A percentile compares a stretch with the other conserved stretches of the same genome.
phyloP scores from a whole-genome alignment of 257 asterid species.

The Gentiana straminea region DNA sequence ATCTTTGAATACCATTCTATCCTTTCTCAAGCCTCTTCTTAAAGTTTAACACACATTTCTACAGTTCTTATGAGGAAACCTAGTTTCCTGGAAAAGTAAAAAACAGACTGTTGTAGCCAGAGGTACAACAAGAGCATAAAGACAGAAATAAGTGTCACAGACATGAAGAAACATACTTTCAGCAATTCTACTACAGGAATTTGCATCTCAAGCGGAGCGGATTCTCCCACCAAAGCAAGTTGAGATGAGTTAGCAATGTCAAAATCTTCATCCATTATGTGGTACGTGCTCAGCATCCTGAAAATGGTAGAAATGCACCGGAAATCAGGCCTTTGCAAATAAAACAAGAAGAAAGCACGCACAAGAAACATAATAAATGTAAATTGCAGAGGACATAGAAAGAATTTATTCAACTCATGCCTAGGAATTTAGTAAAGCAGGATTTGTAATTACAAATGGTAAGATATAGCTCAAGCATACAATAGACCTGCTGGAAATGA shows the following conservation, averaged over 20 bases:
- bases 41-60: too few relatives aligned
- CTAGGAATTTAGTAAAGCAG: too few relatives aligned
- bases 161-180: constrained; percentile 45
- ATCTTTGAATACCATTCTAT: too few relatives aligned
- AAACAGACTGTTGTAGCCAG: constrained; percentile 1
- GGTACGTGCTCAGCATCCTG: constrained; percentile 91
- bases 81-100: too few relatives aligned
- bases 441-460: too few relatives aligned
- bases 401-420: too few relatives aligned
- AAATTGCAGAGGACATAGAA: too few relatives aligned
- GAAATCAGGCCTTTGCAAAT: constrained; percentile 9
- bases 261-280: constrained; percentile 65
- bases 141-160: constrained; percentile 1
- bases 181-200: constrained; percentile 75
- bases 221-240: constrained; percentile 41
- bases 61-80: too few relatives aligned
- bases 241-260: constrained; percentile 62
- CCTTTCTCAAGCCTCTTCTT: too few relatives aligned
- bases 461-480: too few relatives aligned
- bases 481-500: not conserved
- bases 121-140: not conserved
- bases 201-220: constrained; percentile 54
- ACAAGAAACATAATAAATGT: not conserved
- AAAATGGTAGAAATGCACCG: constrained; percentile 18
- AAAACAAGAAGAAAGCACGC: not conserved